Evolutionary conservation across 192 early-diverging fungal genomes (phyloP).

Genomic region (Coemansia sp.): DNA sequence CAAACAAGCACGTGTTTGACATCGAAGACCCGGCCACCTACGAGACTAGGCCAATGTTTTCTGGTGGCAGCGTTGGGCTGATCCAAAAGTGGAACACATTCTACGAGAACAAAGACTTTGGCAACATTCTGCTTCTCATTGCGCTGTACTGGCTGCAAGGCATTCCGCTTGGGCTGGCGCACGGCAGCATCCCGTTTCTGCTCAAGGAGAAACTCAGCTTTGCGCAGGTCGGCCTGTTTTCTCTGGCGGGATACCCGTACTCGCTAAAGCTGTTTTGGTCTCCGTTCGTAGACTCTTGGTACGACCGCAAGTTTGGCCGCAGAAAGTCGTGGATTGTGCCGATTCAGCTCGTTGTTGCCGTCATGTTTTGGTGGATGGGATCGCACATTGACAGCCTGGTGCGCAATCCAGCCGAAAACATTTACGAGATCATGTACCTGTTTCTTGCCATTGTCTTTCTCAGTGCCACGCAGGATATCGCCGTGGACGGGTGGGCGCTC

Average conservation of each 20-base stretch:
- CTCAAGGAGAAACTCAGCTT: constrained; percentile 93
- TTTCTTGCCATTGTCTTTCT: constrained; percentile 89
- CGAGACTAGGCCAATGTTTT: background rate
- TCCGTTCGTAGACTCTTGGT: constrained; percentile 92
- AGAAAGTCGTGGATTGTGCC: constrained; percentile 99
- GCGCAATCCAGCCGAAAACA: constrained; percentile 50
- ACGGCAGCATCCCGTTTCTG: constrained; percentile 91
- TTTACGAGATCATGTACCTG: constrained; percentile 62
- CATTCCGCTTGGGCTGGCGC: constrained; percentile 86
- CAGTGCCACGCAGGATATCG: constrained; percentile 90
- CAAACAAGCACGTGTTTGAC: constrained; percentile 37
- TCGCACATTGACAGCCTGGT: constrained; percentile 70
- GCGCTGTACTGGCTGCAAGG: constrained; percentile 84
- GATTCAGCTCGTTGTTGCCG: constrained; percentile 84
- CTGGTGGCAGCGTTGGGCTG: background rate
- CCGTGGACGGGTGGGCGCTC: constrained; percentile 88
- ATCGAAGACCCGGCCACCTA: constrained; percentile 45
- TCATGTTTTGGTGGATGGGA: constrained; percentile 77
- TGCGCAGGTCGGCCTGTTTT: constrained; percentile 89
- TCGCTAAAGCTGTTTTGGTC: constrained; percentile 98
- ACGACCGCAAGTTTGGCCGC: constrained; percentile 75
- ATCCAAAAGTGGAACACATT: constrained; percentile 24
- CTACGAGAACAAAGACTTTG: constrained; percentile 53
- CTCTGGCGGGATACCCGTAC: constrained; percentile 94
- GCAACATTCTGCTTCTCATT: constrained; percentile 54